phyloP scores from a whole-genome alignment of 2,329 filamentous ascomycete species.

The Scedosporium boydii region DNA sequence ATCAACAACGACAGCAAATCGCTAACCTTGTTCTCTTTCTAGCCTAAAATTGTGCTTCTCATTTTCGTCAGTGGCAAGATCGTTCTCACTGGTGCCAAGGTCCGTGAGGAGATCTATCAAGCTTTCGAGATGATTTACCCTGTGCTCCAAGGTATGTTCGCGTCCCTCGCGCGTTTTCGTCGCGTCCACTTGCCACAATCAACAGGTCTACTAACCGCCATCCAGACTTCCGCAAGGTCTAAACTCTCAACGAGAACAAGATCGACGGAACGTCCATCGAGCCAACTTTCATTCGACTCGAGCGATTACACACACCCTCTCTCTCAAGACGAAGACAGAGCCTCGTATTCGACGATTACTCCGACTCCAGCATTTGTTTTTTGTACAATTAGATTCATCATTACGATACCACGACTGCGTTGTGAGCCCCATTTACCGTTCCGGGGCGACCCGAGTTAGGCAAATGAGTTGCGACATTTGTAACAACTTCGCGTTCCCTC shows the following conservation, averaged over 20 bases:
- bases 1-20: neutral
- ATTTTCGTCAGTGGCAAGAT: constrained; percentile 98
- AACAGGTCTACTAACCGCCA: constrained; percentile 4
- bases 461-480: constrained; percentile 10
- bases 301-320: neutral
- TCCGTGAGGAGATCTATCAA: constrained; percentile 95
- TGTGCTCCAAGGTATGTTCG: constrained; percentile 68
- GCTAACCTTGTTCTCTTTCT: neutral
- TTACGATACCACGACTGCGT: constrained; percentile 39
- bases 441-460: constrained; percentile 6
- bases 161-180: neutral
- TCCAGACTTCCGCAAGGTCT: constrained; percentile 50
- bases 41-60: constrained; percentile 53
- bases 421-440: constrained; percentile 13
- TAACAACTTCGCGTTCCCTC: constrained; percentile 20
- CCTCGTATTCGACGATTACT: neutral
- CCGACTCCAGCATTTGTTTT: constrained; percentile 4
- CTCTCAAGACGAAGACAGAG: neutral
- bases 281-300: neutral
- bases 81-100: constrained; percentile 93
- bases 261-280: constrained; percentile 6
- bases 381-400: constrained; percentile 7
- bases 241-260: constrained; percentile 13
- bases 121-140: constrained; percentile 97
- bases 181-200: constrained; percentile 1